These are phyloP conservation scores for Meyerozyma elateridarum DNA, from an alignment of 1,139 yeast species.

Conservation along the genomic window DNA sequence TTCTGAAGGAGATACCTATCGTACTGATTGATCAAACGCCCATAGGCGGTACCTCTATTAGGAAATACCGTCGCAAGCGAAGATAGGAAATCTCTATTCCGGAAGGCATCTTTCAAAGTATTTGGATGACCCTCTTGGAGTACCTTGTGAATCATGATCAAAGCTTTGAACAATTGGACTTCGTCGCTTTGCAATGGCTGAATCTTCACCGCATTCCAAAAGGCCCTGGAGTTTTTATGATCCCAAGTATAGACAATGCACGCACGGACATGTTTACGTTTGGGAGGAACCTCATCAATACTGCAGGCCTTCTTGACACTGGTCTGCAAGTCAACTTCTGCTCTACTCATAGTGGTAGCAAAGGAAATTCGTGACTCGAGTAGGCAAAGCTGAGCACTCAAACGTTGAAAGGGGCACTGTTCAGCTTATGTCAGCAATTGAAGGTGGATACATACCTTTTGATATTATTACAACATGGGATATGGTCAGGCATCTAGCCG, in stretches of 20 bases:
- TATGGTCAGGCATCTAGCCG: too few relatives aligned
- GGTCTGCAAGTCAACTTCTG: constrained; percentile 57
- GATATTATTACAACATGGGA: too few relatives aligned
- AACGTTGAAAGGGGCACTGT: too few relatives aligned
- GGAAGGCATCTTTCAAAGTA: constrained; percentile 75
- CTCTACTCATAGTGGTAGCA: constrained; percentile 47
- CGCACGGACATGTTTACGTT: constrained; percentile 90
- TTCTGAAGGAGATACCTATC: constrained; percentile 67
- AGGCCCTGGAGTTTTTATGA: constrained; percentile 77
- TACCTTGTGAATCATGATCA: constrained; percentile 87
- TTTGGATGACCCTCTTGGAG: constrained; percentile 94
- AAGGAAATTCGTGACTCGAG: too few relatives aligned
- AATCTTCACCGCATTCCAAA: constrained; percentile 80
- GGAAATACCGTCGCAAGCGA: constrained; percentile 42
- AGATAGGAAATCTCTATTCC: constrained; percentile 48
- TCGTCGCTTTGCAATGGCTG: constrained; percentile 81
- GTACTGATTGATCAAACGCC: constrained; percentile 69
- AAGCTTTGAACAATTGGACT: constrained; percentile 80
- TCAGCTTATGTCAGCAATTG: too few relatives aligned
- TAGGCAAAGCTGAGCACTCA: too few relatives aligned
- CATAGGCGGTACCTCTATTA: constrained; percentile 49
- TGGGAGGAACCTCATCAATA: constrained; percentile 86
- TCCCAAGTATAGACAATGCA: constrained; percentile 97
- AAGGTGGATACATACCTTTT: too few relatives aligned
- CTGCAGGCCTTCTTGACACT: constrained; percentile 85